Base-by-base conservation (phyloP, 176 grass and related monocot genomes). In the Carex pumila region DNA sequence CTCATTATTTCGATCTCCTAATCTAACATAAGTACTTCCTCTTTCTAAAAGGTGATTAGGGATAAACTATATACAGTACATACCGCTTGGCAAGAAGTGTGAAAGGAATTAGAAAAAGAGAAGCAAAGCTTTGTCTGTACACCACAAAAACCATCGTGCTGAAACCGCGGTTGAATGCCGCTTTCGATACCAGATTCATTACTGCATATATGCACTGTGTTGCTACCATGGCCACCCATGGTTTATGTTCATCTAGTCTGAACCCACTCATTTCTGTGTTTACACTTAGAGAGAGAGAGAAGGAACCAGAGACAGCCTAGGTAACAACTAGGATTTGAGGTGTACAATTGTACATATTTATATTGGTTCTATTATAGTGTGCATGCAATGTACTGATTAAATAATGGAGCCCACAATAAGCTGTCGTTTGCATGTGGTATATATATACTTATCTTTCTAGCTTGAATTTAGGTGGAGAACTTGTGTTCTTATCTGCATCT, bases 131-230 rank as follows among this genome's bases (percentile, higher is more conserved):
- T 81, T 97, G 90, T 71, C 90, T 80, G 81, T 94, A 97, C 58
- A 94, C 87, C 45, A 97, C 94, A 84, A 94, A 97, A 13, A 92
- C 88, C 85, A 94, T 80, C n/a, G 94, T 87, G 80, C 12, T 90
- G 88, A 97, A 82, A 72, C 94, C 94, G 1, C 87, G 12, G 69
- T 76, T 86, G 88, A 97, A 94, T 31, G 67, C 53, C 0, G 90
- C 89, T 85, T 97, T 94, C 66, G 85, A 57, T 43, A 83, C 85
- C 11, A 97, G 88, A 30, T 88, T 72, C 85, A 92, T 63, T 58
- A n/a, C 81, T 3, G 94, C 92, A 85, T 92, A 89, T 85, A 92
- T 94, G 86, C 74, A 90, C 85, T 97, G 94, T 71, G 58, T 45
- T 58, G 84, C 72, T 74, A 97, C 87, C 94, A 97, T 97, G 80